Conservation (phyloP, 768 basidiomycete species). For the Auriscalpium orientale region DNA sequence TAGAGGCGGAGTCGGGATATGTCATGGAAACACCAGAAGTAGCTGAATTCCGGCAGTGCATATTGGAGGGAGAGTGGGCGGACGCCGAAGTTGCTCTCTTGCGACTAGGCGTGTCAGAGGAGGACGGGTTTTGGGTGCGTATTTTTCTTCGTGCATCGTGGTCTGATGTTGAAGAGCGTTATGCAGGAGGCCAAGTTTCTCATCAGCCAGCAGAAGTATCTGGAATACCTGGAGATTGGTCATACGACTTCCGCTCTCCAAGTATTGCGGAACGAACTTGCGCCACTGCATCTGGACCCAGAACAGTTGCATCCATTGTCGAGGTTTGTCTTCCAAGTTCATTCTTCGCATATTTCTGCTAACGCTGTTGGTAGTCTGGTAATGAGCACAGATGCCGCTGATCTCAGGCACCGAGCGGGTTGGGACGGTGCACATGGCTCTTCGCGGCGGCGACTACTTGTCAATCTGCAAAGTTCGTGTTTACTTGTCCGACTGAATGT, state of each 20-base stretch:
- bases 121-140: slow-evolving; percentile 64
- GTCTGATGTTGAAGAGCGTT: not conserved
- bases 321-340: slow-evolving; percentile 44
- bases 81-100: slow-evolving; percentile 66
- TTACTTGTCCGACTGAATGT: not conserved
- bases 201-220: slow-evolving; percentile 92
- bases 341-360: slow-evolving; percentile 38
- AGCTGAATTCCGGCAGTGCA: slow-evolving; percentile 69
- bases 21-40: slow-evolving; percentile 73
- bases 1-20: slow-evolving; percentile 93
- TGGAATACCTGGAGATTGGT: slow-evolving; percentile 81
- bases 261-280: slow-evolving; percentile 82
- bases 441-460: slow-evolving; percentile 72
- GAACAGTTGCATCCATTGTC: slow-evolving; percentile 84
- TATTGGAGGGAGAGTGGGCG: slow-evolving; percentile 75
- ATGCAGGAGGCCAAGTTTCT: slow-evolving; percentile 73
- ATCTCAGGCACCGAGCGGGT: slow-evolving; percentile 67
- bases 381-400: slow-evolving; percentile 85
- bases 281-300: slow-evolving; percentile 70
- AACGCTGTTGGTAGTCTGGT: slow-evolving; percentile 31
- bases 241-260: slow-evolving; percentile 77
- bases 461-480: slow-evolving; percentile 70
- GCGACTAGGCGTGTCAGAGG: slow-evolving; percentile 60
- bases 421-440: slow-evolving; percentile 87
- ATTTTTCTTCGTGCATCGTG: not conserved